These are phyloP conservation scores for Naganishia albida DNA, from an alignment of 1,284 basidiomycete genomes.

Conservation along the genomic window DNA sequence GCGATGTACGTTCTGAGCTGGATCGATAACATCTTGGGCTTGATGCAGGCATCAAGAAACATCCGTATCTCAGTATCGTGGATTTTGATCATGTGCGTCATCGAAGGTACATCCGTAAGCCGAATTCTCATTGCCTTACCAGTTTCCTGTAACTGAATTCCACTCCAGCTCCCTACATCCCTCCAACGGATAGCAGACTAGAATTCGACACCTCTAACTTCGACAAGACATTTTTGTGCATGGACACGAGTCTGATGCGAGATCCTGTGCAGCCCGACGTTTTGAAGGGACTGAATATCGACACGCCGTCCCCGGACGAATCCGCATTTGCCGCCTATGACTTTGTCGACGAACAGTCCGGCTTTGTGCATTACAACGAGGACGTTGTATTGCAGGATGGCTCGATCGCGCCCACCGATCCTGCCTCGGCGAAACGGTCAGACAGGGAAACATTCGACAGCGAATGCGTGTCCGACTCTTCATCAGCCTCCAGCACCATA, in stretches of 20 bases:
- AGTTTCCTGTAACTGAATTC: too few relatives aligned
- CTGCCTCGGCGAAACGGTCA: neutral
- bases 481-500: constrained; percentile 7
- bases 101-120: constrained; percentile 86
- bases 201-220: constrained; percentile 97
- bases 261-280: constrained; percentile 11
- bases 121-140: neutral
- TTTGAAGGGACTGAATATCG: neutral
- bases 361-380: neutral
- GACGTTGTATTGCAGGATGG: neutral
- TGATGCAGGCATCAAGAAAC: constrained; percentile 68
- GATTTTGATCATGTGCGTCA: constrained; percentile 92
- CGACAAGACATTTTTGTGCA: constrained; percentile 93
- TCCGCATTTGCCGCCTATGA: constrained; percentile 43
- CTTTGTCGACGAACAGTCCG: neutral
- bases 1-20: neutral
- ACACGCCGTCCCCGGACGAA: constrained; percentile 14
- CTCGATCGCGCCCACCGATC: neutral
- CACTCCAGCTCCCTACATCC: constrained; percentile 81
- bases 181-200: constrained; percentile 86
- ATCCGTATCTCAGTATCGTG: constrained; percentile 78
- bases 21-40: neutral
- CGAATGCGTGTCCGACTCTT: constrained; percentile 8
- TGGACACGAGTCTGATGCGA: constrained; percentile 66
- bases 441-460: neutral